Percentiles rank a stretch among this genome's conserved stretches.
phyloP scores from a whole-genome alignment of 2,329 filamentous ascomycete genomes.

The Xylariaceae sp. region DNA sequence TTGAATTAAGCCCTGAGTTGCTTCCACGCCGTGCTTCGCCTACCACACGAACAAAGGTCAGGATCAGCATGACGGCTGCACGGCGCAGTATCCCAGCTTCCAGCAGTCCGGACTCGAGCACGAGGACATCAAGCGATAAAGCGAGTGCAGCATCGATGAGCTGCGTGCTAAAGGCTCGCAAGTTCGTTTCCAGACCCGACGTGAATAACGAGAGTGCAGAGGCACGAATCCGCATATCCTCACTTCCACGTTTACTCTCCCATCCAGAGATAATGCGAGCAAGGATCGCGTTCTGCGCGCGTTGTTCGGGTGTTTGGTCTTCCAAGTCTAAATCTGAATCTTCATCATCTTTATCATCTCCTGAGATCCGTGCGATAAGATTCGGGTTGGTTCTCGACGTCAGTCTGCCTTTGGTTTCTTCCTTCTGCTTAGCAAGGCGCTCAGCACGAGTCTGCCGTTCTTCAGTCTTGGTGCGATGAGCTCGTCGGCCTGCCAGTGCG shows the following conservation, averaged over 20 bases:
- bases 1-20: background rate
- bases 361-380: background rate
- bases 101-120: slow-evolving; percentile 57
- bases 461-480: slow-evolving; percentile 58
- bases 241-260: slow-evolving; percentile 62
- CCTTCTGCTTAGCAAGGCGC: slow-evolving; percentile 43
- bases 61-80: slow-evolving; percentile 61
- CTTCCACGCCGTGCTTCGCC: slow-evolving; percentile 44
- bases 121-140: slow-evolving; percentile 59
- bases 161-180: slow-evolving; percentile 52
- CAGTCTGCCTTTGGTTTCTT: slow-evolving; percentile 5
- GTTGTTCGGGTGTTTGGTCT: slow-evolving; percentile 38
- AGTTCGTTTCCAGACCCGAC: slow-evolving; percentile 57
- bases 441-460: slow-evolving; percentile 52
- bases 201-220: slow-evolving; percentile 68
- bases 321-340: slow-evolving; percentile 17
- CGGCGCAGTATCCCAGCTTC: slow-evolving; percentile 65
- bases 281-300: slow-evolving; percentile 48
- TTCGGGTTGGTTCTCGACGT: too few relatives aligned
- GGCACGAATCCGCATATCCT: slow-evolving; percentile 67
- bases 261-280: slow-evolving; percentile 63
- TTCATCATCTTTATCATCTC: slow-evolving; percentile 10
- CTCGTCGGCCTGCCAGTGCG: slow-evolving; percentile 62
- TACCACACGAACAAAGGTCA: slow-evolving; percentile 60
- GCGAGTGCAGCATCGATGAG: slow-evolving; percentile 59